phyloP scores from a whole-genome alignment of 2,329 filamentous ascomycete species.

The Aspergillus arachidicola region DNA sequence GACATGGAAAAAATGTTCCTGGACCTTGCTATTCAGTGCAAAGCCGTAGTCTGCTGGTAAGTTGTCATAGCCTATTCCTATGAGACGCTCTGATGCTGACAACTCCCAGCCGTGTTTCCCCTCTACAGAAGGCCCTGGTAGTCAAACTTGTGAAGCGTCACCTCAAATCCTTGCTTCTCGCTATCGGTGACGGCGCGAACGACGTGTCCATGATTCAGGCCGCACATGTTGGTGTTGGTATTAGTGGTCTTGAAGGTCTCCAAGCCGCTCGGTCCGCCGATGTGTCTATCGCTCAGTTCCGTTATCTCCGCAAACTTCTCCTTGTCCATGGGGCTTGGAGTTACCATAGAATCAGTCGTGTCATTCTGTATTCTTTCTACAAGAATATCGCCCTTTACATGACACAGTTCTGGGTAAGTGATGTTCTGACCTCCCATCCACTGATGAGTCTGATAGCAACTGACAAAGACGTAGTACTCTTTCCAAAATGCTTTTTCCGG shows the following conservation, averaged over 20 bases:
- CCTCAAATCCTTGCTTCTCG: constrained; percentile 85
- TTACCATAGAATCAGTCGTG: constrained; percentile 94
- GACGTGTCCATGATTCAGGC: constrained; percentile 99
- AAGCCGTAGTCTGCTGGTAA: constrained; percentile 91
- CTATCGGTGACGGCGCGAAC: constrained; percentile 96
- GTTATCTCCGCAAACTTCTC: constrained; percentile 88
- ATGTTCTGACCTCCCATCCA: neutral
- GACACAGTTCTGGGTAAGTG: constrained; percentile 95
- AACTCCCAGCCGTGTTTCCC: constrained; percentile 77
- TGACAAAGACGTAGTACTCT: constrained; percentile 67
- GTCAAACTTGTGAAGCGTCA: constrained; percentile 98
- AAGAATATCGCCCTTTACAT: constrained; percentile 99
- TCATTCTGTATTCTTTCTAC: constrained; percentile 98
- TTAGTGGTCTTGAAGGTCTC: constrained; percentile 94
- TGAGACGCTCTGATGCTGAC: constrained; percentile 9
- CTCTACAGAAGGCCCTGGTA: constrained; percentile 93
- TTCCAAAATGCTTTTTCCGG: constrained; percentile 99
- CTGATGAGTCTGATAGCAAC: neutral
- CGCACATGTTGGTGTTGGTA: constrained; percentile 95
- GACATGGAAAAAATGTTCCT: constrained; percentile 92
- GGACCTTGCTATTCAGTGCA: constrained; percentile 92
- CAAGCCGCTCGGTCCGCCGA: constrained; percentile 95
- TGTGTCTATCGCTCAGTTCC: constrained; percentile 93
- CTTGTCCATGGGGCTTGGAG: constrained; percentile 97
- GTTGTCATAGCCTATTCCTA: constrained; percentile 21